Conservation (phyloP, 495 filamentous ascomycete species). For the Hyaloscypha finlandica region DNA sequence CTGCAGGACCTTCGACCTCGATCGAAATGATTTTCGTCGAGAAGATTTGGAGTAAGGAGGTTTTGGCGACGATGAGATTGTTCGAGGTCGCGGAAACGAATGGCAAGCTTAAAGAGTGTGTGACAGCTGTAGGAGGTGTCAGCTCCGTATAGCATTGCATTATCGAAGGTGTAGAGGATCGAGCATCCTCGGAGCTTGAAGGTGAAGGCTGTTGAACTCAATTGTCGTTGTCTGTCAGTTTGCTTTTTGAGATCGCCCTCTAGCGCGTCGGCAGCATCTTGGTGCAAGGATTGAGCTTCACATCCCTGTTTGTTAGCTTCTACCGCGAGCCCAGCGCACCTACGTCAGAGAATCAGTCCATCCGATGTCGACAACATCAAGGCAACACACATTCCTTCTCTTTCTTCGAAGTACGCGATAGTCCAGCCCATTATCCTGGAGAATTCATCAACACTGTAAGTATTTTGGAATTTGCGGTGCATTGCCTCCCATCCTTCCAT, state of each 20-base stretch:
- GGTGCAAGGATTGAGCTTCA: not conserved
- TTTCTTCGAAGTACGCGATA: not conserved
- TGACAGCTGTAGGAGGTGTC: constrained; percentile 88
- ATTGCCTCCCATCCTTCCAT: not conserved
- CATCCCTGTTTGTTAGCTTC: constrained; percentile 23
- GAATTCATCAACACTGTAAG: not conserved
- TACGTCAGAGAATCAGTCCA: constrained; percentile 20
- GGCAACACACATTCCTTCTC: constrained; percentile 2
- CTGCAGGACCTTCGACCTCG: constrained; percentile 47
- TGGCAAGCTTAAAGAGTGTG: constrained; percentile 77
- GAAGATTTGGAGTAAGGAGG: constrained; percentile 91
- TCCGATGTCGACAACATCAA: not conserved
- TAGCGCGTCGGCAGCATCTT: constrained; percentile 6
- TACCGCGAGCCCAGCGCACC: not conserved
- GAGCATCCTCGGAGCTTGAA: constrained; percentile 1
- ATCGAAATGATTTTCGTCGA: constrained; percentile 54
- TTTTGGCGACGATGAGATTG: constrained; percentile 87
- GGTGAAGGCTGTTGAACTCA: constrained; percentile 3
- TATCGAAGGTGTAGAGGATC: constrained; percentile 17
- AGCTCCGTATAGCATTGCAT: constrained; percentile 86
- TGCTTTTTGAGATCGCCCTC: not conserved
- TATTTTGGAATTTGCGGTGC: not conserved
- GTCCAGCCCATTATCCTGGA: not conserved
- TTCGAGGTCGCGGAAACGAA: constrained; percentile 73
- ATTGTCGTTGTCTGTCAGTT: not conserved